phyloP scores from a whole-genome alignment of 169 alveolate genomes.

The Eimeria necatrix region DNA sequence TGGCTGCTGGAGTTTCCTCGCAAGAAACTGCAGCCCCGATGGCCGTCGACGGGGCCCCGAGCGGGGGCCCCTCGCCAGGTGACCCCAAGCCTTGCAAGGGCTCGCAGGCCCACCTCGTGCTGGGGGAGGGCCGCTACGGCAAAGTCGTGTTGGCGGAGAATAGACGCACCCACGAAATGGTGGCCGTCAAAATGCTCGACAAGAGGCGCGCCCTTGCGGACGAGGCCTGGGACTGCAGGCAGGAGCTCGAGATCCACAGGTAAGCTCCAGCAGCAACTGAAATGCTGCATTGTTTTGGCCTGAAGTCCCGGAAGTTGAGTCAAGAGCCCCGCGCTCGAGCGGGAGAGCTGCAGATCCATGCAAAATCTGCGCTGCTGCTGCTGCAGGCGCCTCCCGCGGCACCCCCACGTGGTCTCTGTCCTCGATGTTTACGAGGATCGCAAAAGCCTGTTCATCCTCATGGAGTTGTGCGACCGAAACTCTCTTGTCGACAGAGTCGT shows the following conservation, averaged over 20 bases:
- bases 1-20: not conserved
- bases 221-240: constrained; percentile 70
- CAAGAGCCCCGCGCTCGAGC: not conserved
- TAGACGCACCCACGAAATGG: not conserved
- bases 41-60: not conserved
- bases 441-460: constrained; percentile 55
- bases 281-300: not conserved
- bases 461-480: constrained; percentile 77
- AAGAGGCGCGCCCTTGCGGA: constrained; percentile 36
- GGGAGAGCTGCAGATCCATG: not conserved
- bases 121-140: constrained; percentile 76
- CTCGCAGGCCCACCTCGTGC: constrained; percentile 28
- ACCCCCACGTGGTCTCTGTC: constrained; percentile 65
- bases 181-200: constrained; percentile 76
- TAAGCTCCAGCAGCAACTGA: not conserved
- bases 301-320: too few relatives aligned
- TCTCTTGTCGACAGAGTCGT: constrained; percentile 64
- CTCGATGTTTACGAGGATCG: constrained; percentile 77
- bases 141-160: constrained; percentile 71
- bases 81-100: not conserved
- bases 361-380: not conserved
- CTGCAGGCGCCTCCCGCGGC: constrained; percentile 78
- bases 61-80: not conserved
- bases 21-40: constrained; percentile 1
- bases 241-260: constrained; percentile 79